phyloP scores from a whole-genome alignment of 75 land plant species.

The Cupressus sempervirens region DNA sequence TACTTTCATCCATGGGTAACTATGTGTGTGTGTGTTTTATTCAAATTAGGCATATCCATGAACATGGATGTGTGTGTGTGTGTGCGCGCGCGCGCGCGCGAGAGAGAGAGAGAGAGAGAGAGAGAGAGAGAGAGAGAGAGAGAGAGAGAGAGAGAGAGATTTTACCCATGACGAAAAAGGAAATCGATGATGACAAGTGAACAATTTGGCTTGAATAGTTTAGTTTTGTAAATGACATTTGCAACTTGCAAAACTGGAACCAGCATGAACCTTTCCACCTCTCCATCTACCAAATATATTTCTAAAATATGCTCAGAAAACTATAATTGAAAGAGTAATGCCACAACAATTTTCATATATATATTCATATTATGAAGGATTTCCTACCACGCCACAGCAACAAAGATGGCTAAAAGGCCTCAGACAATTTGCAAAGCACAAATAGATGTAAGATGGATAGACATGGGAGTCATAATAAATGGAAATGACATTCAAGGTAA shows the following conservation, averaged over 20 bases:
- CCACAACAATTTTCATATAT: neutral
- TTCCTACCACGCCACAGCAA: neutral
- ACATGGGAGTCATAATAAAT: neutral
- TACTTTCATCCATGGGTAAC: neutral
- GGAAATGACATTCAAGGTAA: neutral
- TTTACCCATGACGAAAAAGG: slow-evolving; percentile 93
- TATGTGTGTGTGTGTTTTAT: neutral
- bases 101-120: too few species aligned
- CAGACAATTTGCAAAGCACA: neutral
- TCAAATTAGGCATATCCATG: too few species aligned
- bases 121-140: too few species aligned
- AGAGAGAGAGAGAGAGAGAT: slow-evolving; percentile 5
- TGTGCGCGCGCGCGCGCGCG: too few species aligned
- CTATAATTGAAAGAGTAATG: neutral
- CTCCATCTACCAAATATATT: slow-evolving; percentile 66
- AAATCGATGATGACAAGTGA: slow-evolving; percentile 86
- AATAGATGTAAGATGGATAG: neutral
- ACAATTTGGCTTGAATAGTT: slow-evolving; percentile 89
- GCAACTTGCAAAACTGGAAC: slow-evolving; percentile 68
- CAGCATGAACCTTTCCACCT: slow-evolving; percentile 81
- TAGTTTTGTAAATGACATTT: slow-evolving; percentile 45
- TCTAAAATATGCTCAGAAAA: neutral
- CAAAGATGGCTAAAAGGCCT: neutral
- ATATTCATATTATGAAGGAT: neutral
- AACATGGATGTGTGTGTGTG: too few species aligned